A percentile compares a stretch with the other conserved stretches of the same genome.
Conservation (phyloP, 805 yeast species). For the Cyberlindnera xylosilytica region DNA sequence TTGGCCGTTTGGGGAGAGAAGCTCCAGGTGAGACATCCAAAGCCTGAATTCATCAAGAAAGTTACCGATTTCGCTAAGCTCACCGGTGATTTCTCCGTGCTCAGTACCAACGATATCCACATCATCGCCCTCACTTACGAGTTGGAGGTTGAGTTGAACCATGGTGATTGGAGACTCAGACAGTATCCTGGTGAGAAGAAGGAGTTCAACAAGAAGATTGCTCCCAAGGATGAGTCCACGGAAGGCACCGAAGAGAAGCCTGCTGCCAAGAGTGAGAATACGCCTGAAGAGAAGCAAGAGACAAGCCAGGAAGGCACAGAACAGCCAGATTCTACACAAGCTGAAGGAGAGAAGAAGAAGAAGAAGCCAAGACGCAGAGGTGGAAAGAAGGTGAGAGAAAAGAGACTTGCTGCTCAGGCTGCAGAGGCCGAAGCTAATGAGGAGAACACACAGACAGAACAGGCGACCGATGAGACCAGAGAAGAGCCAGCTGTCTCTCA, state of each 20-base stretch:
- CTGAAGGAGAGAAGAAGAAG: slow-evolving; percentile 13
- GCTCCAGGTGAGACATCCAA: slow-evolving; percentile 75
- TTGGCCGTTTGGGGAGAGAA: slow-evolving; percentile 76
- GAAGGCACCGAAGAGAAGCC: slow-evolving; percentile 10
- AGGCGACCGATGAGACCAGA: slow-evolving; percentile 1
- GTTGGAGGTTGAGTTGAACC: slow-evolving; percentile 65
- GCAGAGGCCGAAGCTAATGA: slow-evolving; percentile 21
- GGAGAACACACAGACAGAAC: too few species aligned
- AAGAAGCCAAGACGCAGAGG: slow-evolving; percentile 57
- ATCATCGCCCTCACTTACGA: slow-evolving; percentile 90
- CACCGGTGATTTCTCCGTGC: slow-evolving; percentile 89
- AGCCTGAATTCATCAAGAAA: slow-evolving; percentile 26
- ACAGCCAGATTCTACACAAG: background rate
- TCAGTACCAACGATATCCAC: slow-evolving; percentile 89
- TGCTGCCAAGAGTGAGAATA: slow-evolving; percentile 3
- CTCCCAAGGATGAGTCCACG: slow-evolving; percentile 5
- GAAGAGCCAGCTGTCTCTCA: slow-evolving; percentile 6
- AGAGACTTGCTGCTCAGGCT: slow-evolving; percentile 41
- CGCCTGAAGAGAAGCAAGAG: slow-evolving; percentile 11
- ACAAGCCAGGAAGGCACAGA: background rate
- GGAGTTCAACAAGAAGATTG: slow-evolving; percentile 17
- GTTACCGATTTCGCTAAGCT: slow-evolving; percentile 62
- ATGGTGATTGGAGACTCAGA: slow-evolving; percentile 71
- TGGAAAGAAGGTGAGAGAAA: slow-evolving; percentile 61
- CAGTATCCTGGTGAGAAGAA: slow-evolving; percentile 63